Conservation (phyloP, 208 protist genomes). For the Leishmania major region DNA sequence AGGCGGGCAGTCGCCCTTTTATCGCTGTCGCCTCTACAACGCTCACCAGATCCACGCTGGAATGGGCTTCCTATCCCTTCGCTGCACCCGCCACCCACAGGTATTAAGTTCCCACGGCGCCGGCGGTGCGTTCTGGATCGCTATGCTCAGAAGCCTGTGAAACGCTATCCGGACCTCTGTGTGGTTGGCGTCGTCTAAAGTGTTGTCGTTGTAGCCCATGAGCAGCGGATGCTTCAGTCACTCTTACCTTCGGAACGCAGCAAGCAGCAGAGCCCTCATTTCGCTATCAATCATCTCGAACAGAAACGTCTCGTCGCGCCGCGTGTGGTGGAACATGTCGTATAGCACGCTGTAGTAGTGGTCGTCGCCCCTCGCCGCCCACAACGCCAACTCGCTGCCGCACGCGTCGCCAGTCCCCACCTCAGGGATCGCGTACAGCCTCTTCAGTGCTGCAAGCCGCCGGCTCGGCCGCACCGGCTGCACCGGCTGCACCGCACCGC, state of each 20-base stretch:
- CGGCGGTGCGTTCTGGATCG: conserved; percentile 9
- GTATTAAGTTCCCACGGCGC: conserved; percentile 8
- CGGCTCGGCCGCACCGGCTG: conserved; percentile 8
- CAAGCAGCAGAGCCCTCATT: conserved; percentile 11
- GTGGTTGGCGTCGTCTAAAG: not conserved
- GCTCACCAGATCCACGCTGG: not conserved
- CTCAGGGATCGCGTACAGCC: conserved; percentile 19
- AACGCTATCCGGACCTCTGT: conserved; percentile 7
- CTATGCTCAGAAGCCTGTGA: conserved; percentile 7
- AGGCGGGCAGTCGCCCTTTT: too few species aligned
- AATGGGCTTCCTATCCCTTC: not conserved
- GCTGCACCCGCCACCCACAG: not conserved
- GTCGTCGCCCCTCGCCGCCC: conserved; percentile 16
- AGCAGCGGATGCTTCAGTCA: conserved; percentile 16
- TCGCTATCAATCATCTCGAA: conserved; percentile 26
- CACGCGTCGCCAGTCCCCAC: conserved; percentile 9
- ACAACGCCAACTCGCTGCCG: conserved; percentile 1
- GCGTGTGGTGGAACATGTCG: conserved; percentile 23
- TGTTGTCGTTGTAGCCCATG: conserved; percentile 22
- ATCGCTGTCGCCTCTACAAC: not conserved
- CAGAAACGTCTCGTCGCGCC: conserved; percentile 12
- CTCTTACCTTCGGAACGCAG: conserved; percentile 14
- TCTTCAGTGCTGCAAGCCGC: conserved; percentile 4
- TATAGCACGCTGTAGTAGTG: conserved; percentile 23
- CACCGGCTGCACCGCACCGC: conserved; percentile 12